Conservation (phyloP, 768 basidiomycete species). For the Cantharellus cinnabarinus region DNA sequence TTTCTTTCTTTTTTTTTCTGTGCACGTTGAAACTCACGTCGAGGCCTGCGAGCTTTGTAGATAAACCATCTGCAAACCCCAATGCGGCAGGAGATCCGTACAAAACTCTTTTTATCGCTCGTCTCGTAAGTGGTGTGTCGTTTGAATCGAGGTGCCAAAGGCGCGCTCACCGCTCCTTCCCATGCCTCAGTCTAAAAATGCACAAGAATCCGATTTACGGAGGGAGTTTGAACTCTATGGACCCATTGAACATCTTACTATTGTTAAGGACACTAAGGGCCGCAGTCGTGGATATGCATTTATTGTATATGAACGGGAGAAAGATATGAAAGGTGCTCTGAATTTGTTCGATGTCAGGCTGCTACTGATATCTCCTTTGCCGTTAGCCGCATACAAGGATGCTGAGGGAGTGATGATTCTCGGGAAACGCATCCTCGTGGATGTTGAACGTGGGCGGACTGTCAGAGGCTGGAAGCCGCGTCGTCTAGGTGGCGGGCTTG, state of each 20-base stretch:
- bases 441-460: constrained; percentile 94
- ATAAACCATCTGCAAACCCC: constrained; percentile 79
- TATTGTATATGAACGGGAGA: constrained; percentile 90
- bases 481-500: constrained; percentile 91
- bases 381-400: constrained; percentile 84
- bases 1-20: not conserved
- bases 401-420: constrained; percentile 92
- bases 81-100: constrained; percentile 93
- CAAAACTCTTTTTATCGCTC: constrained; percentile 92
- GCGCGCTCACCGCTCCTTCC: constrained; percentile 3
- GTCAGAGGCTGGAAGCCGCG: constrained; percentile 98
- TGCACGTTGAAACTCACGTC: not conserved
- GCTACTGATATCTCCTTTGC: not conserved
- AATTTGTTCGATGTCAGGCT: not conserved
- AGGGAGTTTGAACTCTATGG: constrained; percentile 94
- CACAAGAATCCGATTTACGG: constrained; percentile 78
- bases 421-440: constrained; percentile 89
- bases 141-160: not conserved
- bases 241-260: constrained; percentile 80
- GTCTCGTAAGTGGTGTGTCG: constrained; percentile 37
- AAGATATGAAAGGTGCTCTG: constrained; percentile 88
- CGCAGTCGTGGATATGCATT: constrained; percentile 88
- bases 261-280: constrained; percentile 78
- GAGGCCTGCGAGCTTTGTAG: constrained; percentile 22
- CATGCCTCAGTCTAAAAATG: constrained; percentile 57